A percentile compares a stretch with the other conserved stretches of the same genome.
These are phyloP conservation scores for Camellia granthamiana DNA, from an alignment of 148 eudicot species.

Conservation along the genomic window DNA sequence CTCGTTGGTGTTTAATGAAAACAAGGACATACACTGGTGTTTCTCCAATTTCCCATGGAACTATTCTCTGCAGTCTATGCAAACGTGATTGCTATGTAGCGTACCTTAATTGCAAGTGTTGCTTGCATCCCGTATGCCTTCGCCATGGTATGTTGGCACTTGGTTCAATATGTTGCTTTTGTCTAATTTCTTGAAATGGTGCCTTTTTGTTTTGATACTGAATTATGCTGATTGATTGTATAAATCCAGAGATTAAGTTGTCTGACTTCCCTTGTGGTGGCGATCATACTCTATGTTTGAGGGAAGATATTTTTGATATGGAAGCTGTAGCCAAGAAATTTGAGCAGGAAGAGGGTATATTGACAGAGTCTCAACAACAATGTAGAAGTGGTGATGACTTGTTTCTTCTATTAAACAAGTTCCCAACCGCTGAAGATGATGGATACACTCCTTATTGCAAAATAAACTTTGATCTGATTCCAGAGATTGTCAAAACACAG, in stretches of 20 bases:
- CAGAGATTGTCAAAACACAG: slow-evolving; percentile 8
- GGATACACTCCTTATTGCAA: slow-evolving; percentile 73
- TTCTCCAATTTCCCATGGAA: slow-evolving; percentile 53
- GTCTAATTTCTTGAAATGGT: neutral
- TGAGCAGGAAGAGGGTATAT: slow-evolving; percentile 59
- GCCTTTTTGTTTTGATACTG: neutral
- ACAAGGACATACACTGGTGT: slow-evolving; percentile 38
- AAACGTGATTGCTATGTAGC: slow-evolving; percentile 94
- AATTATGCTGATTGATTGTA: neutral
- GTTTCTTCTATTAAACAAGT: slow-evolving; percentile 33
- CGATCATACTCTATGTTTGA: slow-evolving; percentile 45
- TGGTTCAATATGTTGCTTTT: neutral
- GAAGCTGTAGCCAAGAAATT: slow-evolving; percentile 80
- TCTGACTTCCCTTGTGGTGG: slow-evolving; percentile 69
- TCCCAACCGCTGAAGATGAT: slow-evolving; percentile 45
- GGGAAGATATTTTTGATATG: slow-evolving; percentile 66
- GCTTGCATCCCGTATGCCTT: slow-evolving; percentile 75
- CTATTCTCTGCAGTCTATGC: slow-evolving; percentile 87
- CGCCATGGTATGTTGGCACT: slow-evolving; percentile 68
- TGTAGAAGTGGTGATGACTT: slow-evolving; percentile 42
- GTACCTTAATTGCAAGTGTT: slow-evolving; percentile 77
- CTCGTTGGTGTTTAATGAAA: slow-evolving; percentile 77
- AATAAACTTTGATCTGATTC: slow-evolving; percentile 26
- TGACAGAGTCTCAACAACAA: slow-evolving; percentile 40
- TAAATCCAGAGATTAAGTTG: slow-evolving; percentile 43